Conservation (phyloP, 192 early-diverging fungal genomes). For the Coemansia sp. region DNA sequence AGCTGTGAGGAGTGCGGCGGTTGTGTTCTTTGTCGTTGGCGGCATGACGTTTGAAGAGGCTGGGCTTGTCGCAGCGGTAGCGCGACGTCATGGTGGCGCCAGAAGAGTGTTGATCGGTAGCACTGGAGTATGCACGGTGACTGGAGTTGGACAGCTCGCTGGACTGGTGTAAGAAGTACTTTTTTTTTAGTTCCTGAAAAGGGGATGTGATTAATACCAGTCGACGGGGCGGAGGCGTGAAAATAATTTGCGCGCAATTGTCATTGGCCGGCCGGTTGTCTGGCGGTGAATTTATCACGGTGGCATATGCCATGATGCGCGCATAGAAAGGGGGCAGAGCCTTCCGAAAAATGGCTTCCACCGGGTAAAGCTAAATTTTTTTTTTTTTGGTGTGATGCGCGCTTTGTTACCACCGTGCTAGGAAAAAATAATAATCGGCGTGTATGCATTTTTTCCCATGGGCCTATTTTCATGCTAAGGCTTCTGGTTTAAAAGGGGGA, state of each 20-base stretch:
- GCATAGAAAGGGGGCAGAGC: background rate
- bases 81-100: slow-evolving; percentile 27
- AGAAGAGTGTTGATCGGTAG: slow-evolving; percentile 39
- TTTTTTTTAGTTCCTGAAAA: slow-evolving; percentile 2
- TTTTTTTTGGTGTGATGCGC: background rate
- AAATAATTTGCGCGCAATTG: background rate
- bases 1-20: slow-evolving; percentile 20
- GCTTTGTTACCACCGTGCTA: slow-evolving; percentile 1
- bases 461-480: background rate
- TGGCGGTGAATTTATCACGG: background rate
- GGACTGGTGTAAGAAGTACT: background rate
- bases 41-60: slow-evolving; percentile 50
- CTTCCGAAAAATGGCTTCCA: background rate
- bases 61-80: slow-evolving; percentile 25
- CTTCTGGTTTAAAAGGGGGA: background rate
- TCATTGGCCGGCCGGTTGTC: background rate
- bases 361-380: slow-evolving; percentile 6
- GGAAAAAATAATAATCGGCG: slow-evolving; percentile 2
- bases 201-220: background rate
- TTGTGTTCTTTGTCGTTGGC: slow-evolving; percentile 49
- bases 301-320: background rate
- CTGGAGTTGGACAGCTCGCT: background rate
- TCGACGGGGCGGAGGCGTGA: background rate
- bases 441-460: slow-evolving; percentile 2
- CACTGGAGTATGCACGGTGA: slow-evolving; percentile 20